phyloP scores from a whole-genome alignment of 169 alveolate species.

The Plasmodium falciparum region DNA sequence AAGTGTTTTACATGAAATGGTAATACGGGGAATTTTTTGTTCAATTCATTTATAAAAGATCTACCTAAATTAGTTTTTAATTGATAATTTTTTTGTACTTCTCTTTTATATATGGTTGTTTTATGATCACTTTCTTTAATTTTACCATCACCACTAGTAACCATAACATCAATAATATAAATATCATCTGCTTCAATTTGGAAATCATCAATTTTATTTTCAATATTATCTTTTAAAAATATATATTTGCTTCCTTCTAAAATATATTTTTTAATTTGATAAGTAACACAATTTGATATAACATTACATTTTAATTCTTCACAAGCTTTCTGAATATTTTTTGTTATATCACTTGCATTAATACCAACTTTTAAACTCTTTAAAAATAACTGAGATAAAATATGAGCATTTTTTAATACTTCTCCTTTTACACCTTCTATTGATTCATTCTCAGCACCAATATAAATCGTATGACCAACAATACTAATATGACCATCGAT shows the following conservation, averaged over 20 bases:
- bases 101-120: slow-evolving; percentile 95
- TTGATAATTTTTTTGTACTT: slow-evolving; percentile 94
- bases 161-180: slow-evolving; percentile 93
- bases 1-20: slow-evolving; percentile 87
- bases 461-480: slow-evolving; percentile 90
- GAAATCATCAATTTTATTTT: slow-evolving; percentile 94
- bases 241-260: slow-evolving; percentile 93
- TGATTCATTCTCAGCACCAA: slow-evolving; percentile 71
- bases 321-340: slow-evolving; percentile 91
- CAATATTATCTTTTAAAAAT: slow-evolving; percentile 90
- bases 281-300: slow-evolving; percentile 94
- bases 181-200: slow-evolving; percentile 95
- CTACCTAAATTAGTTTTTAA: slow-evolving; percentile 96
- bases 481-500: slow-evolving; percentile 95
- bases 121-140: slow-evolving; percentile 93
- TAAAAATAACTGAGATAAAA: slow-evolving; percentile 94
- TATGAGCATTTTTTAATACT: slow-evolving; percentile 92
- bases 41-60: slow-evolving; percentile 94
- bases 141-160: slow-evolving; percentile 96
- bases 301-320: slow-evolving; percentile 92
- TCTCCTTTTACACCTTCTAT: slow-evolving; percentile 81
- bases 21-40: slow-evolving; percentile 88
- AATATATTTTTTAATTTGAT: slow-evolving; percentile 94
- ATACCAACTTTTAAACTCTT: slow-evolving; percentile 91
- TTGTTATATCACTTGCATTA: slow-evolving; percentile 94